These are phyloP conservation scores for Helotiales sp. DNA, from an alignment of 2,329 filamentous ascomycete genomes.

Conservation along the genomic window DNA sequence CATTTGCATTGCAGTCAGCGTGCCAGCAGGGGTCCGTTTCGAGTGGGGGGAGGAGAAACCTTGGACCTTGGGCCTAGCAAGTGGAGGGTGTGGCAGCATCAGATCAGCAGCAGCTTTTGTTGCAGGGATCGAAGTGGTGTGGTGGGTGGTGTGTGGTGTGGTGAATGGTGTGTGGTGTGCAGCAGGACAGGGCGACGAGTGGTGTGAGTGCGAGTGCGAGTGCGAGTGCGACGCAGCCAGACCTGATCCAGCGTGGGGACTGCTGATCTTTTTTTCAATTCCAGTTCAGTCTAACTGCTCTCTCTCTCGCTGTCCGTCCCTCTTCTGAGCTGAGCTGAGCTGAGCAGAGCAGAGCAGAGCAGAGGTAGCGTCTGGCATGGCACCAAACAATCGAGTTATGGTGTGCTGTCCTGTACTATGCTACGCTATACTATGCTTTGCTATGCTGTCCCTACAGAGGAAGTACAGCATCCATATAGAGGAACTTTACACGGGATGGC, in stretches of 20 bases:
- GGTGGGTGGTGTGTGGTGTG: background rate
- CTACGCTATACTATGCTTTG: background rate
- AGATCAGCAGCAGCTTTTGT: slow-evolving; percentile 1
- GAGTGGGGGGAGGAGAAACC: background rate
- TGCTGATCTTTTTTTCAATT: background rate
- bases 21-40: background rate
- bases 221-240: background rate
- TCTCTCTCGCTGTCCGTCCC: too few species aligned
- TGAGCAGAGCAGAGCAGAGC: background rate
- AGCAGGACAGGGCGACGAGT: background rate
- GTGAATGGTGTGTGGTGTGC: background rate
- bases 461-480: too few species aligned
- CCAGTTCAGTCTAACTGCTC: too few species aligned
- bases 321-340: too few species aligned
- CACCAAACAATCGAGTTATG: background rate
- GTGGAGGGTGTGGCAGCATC: slow-evolving; percentile 11
- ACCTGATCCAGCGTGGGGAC: background rate
- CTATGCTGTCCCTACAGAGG: background rate
- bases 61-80: too few species aligned
- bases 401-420: background rate
- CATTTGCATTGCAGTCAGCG: background rate
- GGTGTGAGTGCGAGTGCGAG: slow-evolving; percentile 8
- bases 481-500: background rate
- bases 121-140: background rate
- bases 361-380: background rate